A percentile compares a stretch with the other conserved stretches of the same genome.
Evolutionary conservation across 257 asterid genomes (phyloP).

Genomic region (Striga asiatica): DNA sequence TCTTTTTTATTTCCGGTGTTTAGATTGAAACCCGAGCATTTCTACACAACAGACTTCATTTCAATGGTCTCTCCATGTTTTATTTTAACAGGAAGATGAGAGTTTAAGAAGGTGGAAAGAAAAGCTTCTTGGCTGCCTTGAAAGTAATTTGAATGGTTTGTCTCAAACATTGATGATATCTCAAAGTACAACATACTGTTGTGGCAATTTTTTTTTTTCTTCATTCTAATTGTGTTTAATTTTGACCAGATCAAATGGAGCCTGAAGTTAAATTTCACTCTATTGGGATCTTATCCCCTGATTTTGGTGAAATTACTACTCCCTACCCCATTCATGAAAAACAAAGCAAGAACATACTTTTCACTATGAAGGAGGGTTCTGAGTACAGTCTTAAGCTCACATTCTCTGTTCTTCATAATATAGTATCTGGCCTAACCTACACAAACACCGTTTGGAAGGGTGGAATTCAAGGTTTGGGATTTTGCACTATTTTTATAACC

Average conservation of each 20-base stretch:
- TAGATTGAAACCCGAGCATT: no score
- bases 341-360: slow-evolving; percentile 32
- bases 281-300: slow-evolving; percentile 49
- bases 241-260: slow-evolving; percentile 52
- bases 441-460: slow-evolving; percentile 65
- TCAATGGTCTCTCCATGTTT: background rate
- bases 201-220: background rate
- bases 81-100: slow-evolving; percentile 46
- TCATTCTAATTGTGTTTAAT: background rate
- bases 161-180: slow-evolving; percentile 1
- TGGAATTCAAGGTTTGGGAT: slow-evolving; percentile 50
- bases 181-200: background rate
- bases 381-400: slow-evolving; percentile 52
- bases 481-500: background rate
- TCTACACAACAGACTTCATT: background rate
- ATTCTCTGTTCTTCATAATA: slow-evolving; percentile 70
- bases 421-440: slow-evolving; percentile 66
- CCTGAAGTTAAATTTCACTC: slow-evolving; percentile 68
- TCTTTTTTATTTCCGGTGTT: no score
- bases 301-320: slow-evolving; percentile 54
- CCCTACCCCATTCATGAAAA: slow-evolving; percentile 46
- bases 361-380: slow-evolving; percentile 56
- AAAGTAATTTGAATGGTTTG: slow-evolving; percentile 58
- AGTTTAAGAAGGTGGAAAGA: slow-evolving; percentile 80
- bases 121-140: slow-evolving; percentile 74